Evolutionary conservation across 257 asterid species (phyloP).

Genomic region (Jacaranda mimosifolia): DNA sequence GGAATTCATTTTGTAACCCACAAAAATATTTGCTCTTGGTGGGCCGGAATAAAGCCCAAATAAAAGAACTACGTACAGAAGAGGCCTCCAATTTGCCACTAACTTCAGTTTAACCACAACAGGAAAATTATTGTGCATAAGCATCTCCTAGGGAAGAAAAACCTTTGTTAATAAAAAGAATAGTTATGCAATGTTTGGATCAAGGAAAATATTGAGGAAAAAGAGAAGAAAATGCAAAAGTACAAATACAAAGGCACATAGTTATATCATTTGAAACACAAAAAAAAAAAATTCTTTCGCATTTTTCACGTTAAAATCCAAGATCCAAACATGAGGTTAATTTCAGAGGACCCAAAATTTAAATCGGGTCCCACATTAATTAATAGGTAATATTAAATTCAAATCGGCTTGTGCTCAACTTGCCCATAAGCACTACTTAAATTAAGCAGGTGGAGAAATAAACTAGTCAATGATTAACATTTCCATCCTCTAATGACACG

Average conservation of each 20-base stretch:
- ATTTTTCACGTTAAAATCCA: too few species aligned
- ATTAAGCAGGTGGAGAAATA: slow-evolving; percentile 35
- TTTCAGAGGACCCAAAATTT: background rate
- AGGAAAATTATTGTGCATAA: background rate
- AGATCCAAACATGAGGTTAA: too few species aligned
- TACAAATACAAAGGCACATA: too few species aligned
- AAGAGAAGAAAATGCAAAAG: too few species aligned
- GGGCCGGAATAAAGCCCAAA: slow-evolving; percentile 14
- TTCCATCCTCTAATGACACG: slow-evolving; percentile 21
- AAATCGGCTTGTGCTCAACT: slow-evolving; percentile 12
- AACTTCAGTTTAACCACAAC: background rate
- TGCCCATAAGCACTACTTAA: slow-evolving; percentile 16
- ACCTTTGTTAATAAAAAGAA: too few species aligned
- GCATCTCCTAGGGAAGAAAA: too few species aligned
- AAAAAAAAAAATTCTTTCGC: too few species aligned
- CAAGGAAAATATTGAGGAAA: too few species aligned
- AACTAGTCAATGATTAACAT: slow-evolving; percentile 25
- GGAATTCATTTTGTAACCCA: background rate
- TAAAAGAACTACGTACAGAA: background rate
- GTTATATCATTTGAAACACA: too few species aligned
- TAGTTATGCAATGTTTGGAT: too few species aligned
- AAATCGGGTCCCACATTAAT: background rate
- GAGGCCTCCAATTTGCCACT: background rate
- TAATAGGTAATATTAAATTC: background rate
- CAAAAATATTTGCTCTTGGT: background rate